phyloP scores from a whole-genome alignment of 2,329 filamentous ascomycete genomes.

The Fusarium continuum region DNA sequence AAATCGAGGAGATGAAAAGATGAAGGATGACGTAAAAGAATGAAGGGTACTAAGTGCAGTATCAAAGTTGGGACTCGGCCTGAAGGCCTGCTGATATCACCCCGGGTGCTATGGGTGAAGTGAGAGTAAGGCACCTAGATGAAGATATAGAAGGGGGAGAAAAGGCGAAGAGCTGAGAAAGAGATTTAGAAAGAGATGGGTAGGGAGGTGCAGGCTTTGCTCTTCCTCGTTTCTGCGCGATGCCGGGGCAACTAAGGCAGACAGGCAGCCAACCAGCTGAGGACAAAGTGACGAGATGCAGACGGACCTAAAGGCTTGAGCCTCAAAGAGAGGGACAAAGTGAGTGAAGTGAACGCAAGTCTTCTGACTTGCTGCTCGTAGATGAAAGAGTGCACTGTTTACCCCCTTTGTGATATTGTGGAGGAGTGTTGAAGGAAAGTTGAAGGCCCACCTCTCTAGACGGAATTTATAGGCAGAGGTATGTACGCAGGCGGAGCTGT shows the following conservation, averaged over 20 bases:
- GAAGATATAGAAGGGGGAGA: neutral
- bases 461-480: constrained; percentile 12
- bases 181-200: neutral
- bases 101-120: neutral
- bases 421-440: constrained; percentile 2
- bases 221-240: neutral
- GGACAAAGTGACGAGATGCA: neutral
- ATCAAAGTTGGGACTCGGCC: neutral
- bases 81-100: neutral
- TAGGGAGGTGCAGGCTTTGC: neutral
- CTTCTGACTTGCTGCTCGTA: neutral
- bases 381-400: neutral
- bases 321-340: neutral
- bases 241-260: neutral
- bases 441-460: no score
- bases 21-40: neutral
- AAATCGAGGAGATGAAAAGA: neutral
- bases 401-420: neutral
- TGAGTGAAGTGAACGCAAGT: neutral
- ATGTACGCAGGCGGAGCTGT: neutral
- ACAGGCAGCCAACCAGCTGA: neutral
- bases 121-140: no score
- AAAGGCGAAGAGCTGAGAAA: neutral
- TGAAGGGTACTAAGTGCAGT: neutral
- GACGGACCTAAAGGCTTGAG: no score